Evolutionary conservation across 176 grass and related monocot genomes (phyloP), one percentile per base, ranked within the genome.

Genomic region (Olyra latifolia): DNA sequence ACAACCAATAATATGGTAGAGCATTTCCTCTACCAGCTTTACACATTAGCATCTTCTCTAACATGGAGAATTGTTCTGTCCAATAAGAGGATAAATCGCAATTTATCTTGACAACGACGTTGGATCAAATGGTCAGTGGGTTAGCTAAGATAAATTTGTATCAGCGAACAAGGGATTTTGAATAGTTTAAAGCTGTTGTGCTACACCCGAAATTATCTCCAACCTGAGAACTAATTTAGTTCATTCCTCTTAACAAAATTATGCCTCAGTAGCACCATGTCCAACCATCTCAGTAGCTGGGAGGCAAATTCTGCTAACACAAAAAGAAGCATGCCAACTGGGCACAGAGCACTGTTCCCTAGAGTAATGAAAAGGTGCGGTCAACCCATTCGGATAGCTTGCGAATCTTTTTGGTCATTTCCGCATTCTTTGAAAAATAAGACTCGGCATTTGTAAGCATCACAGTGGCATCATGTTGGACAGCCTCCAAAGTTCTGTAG

Each of bases 401-500:
- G 62, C 58, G 59, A 8, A 93, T 87, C 86, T 91, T 93, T 46
- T 69, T 89, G 10, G 70, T 77, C 95, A 95, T 91, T 22, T 93
- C 92, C 49, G 56, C 52, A 27, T 38, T 87, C 78, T 83, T 98
- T 24, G 80, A 59, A 67, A 98, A 93, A 84, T 95, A 98, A 17
- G 88, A 89, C 47, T 87, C 60, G 0, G 88, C 84, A 82, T 93
- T 87, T 45, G 67, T 75, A 85, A 95, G 53, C 90, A 95, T 93
- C 62, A 94, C 90, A n/a, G 41, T 68, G 28, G 86, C 86, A 75
- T 98, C 95, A 72, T 95, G 90, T 83, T 77, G 87, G 44, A 95
- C 81, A 50, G 95, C 92, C 55, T 93, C 92, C 62, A 91, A 47
- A 63, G 90, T 95, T 62, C 90, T 89, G 83, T 93, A 93, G 78